These are phyloP conservation scores for Botryotinia globosa DNA, from an alignment of 2,329 filamentous ascomycete species.

Conservation along the genomic window DNA sequence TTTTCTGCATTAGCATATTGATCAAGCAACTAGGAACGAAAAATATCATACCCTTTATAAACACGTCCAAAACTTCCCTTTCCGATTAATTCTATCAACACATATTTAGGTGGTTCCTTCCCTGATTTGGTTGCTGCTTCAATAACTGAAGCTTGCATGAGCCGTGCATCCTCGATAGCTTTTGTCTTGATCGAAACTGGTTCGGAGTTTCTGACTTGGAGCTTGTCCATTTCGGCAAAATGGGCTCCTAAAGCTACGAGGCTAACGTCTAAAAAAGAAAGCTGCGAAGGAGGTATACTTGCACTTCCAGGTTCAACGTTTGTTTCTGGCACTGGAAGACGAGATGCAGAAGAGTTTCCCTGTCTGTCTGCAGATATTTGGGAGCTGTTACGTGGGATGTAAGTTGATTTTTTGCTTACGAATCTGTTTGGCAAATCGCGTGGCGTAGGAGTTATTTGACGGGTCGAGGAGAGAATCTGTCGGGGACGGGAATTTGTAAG, in stretches of 20 bases:
- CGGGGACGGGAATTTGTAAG: background rate
- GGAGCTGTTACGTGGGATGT: background rate
- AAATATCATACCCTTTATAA: slow-evolving; percentile 54
- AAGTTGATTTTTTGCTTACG: background rate
- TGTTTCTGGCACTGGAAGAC: background rate
- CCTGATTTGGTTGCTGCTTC: slow-evolving; percentile 60
- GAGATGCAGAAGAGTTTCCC: background rate
- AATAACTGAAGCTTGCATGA: slow-evolving; percentile 63
- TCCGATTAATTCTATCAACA: slow-evolving; percentile 69
- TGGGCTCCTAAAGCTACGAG: slow-evolving; percentile 16
- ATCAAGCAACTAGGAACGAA: background rate
- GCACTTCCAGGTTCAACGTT: background rate
- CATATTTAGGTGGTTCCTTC: slow-evolving; percentile 61
- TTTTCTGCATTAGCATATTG: slow-evolving; percentile 5
- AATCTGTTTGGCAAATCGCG: background rate
- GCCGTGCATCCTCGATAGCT: slow-evolving; percentile 62
- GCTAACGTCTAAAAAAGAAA: slow-evolving; percentile 19
- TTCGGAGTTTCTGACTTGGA: slow-evolving; percentile 25
- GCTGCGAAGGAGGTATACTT: background rate
- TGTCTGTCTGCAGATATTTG: background rate
- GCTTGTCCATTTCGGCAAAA: slow-evolving; percentile 22
- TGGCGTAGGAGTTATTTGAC: background rate
- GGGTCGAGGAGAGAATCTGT: background rate
- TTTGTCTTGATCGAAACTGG: slow-evolving; percentile 28
- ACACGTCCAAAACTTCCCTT: slow-evolving; percentile 74